phyloP scores from a whole-genome alignment of 2,329 filamentous ascomycete genomes.

The Phaeomoniella chlamydospora region DNA sequence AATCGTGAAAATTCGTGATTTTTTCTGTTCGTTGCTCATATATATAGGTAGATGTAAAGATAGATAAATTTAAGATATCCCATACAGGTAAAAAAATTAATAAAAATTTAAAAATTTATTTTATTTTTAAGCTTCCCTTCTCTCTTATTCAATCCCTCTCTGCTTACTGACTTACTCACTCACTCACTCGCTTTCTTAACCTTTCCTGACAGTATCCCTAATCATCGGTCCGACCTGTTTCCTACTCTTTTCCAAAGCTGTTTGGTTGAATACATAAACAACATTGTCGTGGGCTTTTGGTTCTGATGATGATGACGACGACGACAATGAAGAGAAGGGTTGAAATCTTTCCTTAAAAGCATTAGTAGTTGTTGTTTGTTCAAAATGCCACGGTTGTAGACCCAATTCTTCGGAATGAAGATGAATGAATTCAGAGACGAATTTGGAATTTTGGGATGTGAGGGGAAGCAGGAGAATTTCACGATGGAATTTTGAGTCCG shows the following conservation, averaged over 20 bases:
- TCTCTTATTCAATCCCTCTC: no score
- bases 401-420: constrained; percentile 25
- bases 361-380: constrained; percentile 12
- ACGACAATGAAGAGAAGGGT: constrained; percentile 7
- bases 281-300: no score
- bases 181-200: no score
- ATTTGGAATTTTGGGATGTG: constrained; percentile 17
- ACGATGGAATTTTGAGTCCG: constrained; percentile 27
- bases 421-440: constrained; percentile 28
- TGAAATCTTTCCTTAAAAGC: constrained; percentile 7
- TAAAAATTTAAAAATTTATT: no score
- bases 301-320: no score
- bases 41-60: no score
- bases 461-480: constrained; percentile 35
- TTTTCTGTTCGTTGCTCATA: no score
- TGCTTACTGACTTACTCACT: no score
- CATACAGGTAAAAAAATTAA: no score
- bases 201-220: constrained; percentile 23
- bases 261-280: constrained; percentile 41
- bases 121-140: no score
- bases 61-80: no score
- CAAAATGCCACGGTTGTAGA: constrained; percentile 27
- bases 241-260: constrained; percentile 41
- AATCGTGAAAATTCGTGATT: no score
- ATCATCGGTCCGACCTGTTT: constrained; percentile 50